Evolutionary conservation across 257 asterid genomes (phyloP).

Genomic region (Fraxinus pennsylvanica): DNA sequence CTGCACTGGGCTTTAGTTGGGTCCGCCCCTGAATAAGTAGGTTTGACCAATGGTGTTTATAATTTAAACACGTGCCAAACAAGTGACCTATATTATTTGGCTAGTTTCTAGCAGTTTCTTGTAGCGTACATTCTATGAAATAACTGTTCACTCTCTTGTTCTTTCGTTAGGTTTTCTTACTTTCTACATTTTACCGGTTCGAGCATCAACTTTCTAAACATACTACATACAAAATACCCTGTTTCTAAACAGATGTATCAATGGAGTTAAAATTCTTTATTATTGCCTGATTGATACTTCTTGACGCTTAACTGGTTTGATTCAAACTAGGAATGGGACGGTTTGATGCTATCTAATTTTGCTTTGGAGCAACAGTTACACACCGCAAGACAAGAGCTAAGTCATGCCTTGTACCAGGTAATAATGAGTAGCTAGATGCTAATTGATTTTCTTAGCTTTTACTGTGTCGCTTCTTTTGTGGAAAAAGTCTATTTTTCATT

Average conservation of each 20-base stretch:
- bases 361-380: constrained; percentile 93
- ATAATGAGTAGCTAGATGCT: constrained; percentile 3
- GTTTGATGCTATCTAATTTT: constrained; percentile 92
- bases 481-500: not conserved
- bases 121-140: constrained; percentile 1
- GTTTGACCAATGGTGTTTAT: no score
- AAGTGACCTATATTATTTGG: not conserved
- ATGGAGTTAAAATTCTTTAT: not conserved
- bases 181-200: not conserved
- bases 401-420: constrained; percentile 98
- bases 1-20: no score
- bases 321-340: constrained; percentile 87
- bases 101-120: not conserved
- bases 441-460: not conserved
- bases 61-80: no score
- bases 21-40: no score
- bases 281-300: not conserved
- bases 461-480: not conserved
- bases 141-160: not conserved
- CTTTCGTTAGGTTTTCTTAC: not conserved
- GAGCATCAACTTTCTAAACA: constrained; percentile 9
- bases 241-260: not conserved
- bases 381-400: constrained; percentile 95
- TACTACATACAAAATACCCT: not conserved
- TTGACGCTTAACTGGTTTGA: constrained; percentile 10